Evolutionary conservation across 2,329 filamentous ascomycete species (phyloP), one percentile per base, ranked within the genome.

Genomic region (Dactylellina leptospora): DNA sequence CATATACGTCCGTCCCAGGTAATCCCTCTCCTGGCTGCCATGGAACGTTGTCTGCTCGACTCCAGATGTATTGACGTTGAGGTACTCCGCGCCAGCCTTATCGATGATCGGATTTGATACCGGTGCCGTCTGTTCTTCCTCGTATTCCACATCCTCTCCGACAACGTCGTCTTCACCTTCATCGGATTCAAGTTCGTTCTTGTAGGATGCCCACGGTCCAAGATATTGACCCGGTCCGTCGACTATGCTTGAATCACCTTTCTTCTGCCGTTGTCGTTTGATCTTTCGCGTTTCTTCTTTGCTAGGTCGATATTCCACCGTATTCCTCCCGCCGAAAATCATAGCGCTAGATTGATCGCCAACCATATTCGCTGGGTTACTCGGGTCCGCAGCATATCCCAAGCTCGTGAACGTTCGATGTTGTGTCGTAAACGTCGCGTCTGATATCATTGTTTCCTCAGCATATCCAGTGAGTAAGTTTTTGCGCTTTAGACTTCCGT

Each of bases 1-100:
- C 93, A 99, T 97, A 79, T 96, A 99, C 30, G 93, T 96, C 75
- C 95, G 85, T 50, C 95, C 95, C 79, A 96, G 90, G 82, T 99
- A 99, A 80, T 99, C 95, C 82, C 88, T 89, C 81, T 95, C 84
- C 78, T 90, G 84, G 40, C 85, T 85, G 74, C 93, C 95, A 78
- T 96, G 90, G 81, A 97, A 99, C 45, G 88, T 88, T 44, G 89
- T 92, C 56, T 89, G 95, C 82, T 99, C 95, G 23, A 86, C 86
- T 69, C 87, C 87, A 3, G 75, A 74, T 13, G 75, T 77, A 48
- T 77, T 77, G 68, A 77, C 75, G 58, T 76, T 73, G 54, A 76
- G 78, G 75, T 85, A 85, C 56, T 81, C 82, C 9, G 83, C 84
- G 4, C 82, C 81, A 42, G 80, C 80, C 74, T 84, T 85, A 70